Conservation (phyloP, 78 protist genomes). For the Dictyostelium discoideum region DNA sequence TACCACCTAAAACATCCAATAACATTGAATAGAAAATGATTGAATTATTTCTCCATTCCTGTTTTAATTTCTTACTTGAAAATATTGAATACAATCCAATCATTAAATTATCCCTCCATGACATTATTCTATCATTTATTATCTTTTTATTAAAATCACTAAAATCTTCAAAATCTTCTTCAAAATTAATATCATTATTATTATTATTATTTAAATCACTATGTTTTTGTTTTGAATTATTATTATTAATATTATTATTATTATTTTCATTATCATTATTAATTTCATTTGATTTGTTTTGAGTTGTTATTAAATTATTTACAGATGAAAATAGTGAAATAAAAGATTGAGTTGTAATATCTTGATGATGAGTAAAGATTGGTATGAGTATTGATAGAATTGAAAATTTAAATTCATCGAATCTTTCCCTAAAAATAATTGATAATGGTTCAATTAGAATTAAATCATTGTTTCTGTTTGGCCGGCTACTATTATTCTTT, state of each 20-base stretch:
- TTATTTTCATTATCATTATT: not conserved
- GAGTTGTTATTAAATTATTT: not conserved
- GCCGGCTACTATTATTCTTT: not conserved
- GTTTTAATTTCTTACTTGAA: constrained; percentile 23
- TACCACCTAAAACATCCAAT: constrained; percentile 17
- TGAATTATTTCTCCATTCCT: constrained; percentile 13
- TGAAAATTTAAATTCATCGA: constrained; percentile 10
- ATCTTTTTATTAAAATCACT: not conserved
- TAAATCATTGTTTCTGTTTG: not conserved
- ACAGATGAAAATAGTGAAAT: not conserved
- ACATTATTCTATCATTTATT: not conserved
- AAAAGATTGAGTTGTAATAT: constrained; percentile 1
- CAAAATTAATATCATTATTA: not conserved
- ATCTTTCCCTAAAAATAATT: constrained; percentile 12
- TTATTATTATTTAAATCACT: not conserved
- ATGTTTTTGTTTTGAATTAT: not conserved
- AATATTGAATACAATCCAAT: constrained; percentile 9
- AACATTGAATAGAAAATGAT: constrained; percentile 49
- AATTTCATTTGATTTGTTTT: not conserved
- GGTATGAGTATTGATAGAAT: not conserved
- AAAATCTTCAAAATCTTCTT: not conserved
- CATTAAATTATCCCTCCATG: constrained; percentile 8
- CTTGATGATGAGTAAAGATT: not conserved
- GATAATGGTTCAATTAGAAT: constrained; percentile 7
- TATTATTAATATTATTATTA: not conserved